Percentiles rank a stretch among this genome's conserved stretches.
These are phyloP conservation scores for Trichopus zeylanicus DNA, from an alignment of 116 monocot genomes.

Conservation along the genomic window DNA sequence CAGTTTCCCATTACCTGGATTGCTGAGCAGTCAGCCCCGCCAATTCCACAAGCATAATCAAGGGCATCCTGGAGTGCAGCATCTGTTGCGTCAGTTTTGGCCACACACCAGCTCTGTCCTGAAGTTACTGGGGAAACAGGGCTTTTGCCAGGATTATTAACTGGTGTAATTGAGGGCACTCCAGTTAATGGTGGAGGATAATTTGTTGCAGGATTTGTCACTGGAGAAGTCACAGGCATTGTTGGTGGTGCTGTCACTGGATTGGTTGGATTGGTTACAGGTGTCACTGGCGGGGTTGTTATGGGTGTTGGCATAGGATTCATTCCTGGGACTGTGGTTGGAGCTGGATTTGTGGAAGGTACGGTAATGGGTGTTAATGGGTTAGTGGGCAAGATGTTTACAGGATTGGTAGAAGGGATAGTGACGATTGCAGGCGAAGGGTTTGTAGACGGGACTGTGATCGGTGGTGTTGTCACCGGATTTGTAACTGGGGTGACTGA, in stretches of 20 bases:
- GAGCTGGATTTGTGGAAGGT: conserved; percentile 30
- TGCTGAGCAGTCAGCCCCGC: conserved; percentile 57
- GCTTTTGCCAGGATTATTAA: conserved; percentile 30
- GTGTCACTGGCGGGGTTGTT: conserved; percentile 10
- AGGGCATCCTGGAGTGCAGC: conserved; percentile 46
- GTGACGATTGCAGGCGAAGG: conserved; percentile 51
- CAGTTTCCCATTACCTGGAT: conserved; percentile 61
- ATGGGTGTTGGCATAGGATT: conserved; percentile 20
- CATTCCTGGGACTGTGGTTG: conserved; percentile 19
- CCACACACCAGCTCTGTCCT: conserved; percentile 65
- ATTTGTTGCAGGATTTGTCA: conserved; percentile 31
- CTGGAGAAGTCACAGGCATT: conserved; percentile 5
- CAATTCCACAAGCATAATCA: conserved; percentile 85
- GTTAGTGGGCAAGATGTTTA: conserved; percentile 20
- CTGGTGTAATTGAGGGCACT: too few species aligned
- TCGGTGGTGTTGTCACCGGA: too few species aligned
- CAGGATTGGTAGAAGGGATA: conserved; percentile 54
- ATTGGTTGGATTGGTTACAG: conserved; percentile 34
- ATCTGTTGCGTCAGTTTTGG: conserved; percentile 31
- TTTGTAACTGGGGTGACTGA: conserved; percentile 26
- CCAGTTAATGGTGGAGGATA: too few species aligned
- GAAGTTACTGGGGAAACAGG: conserved; percentile 22
- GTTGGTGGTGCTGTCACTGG: conserved; percentile 17
- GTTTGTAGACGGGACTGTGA: conserved; percentile 42
- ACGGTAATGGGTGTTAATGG: conserved; percentile 33